phyloP scores from a whole-genome alignment of 306 rosid species.

The Pyrus betulifolia region DNA sequence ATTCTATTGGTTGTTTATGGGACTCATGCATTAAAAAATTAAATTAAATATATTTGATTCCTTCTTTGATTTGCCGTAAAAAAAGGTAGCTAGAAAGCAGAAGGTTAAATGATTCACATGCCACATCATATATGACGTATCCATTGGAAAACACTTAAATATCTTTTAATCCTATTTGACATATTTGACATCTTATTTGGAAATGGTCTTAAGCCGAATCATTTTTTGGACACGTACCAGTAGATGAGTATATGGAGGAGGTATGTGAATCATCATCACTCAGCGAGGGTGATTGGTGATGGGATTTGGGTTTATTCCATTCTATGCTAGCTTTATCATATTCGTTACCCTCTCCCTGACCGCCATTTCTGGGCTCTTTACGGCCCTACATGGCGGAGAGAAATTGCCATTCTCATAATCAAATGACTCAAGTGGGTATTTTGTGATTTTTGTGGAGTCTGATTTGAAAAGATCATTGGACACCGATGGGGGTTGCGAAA shows the following conservation, averaged over 20 bases:
- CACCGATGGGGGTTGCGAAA: slow-evolving; percentile 14
- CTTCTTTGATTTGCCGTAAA: no score
- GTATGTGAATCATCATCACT: slow-evolving; percentile 49
- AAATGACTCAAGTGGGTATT: slow-evolving; percentile 46
- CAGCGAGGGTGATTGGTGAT: slow-evolving; percentile 74
- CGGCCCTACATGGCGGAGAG: slow-evolving; percentile 45
- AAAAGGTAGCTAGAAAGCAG: no score
- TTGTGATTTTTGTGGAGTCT: slow-evolving; percentile 47
- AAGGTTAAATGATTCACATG: no score
- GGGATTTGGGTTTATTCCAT: slow-evolving; percentile 76
- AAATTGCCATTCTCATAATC: slow-evolving; percentile 45
- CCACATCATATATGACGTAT: no score
- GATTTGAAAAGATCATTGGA: slow-evolving; percentile 43
- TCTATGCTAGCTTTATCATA: slow-evolving; percentile 66
- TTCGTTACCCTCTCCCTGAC: slow-evolving; percentile 53
- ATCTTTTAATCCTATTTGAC: no score
- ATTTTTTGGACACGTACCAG: slow-evolving; percentile 7
- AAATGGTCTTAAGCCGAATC: not conserved
- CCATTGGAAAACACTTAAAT: no score
- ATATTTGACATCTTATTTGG: no score
- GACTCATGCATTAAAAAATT: no score
- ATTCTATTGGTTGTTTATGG: no score
- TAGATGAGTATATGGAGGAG: slow-evolving; percentile 65
- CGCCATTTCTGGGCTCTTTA: slow-evolving; percentile 45
- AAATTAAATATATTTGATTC: no score